Conservation (phyloP, 2,329 filamentous ascomycete species). For the Pseudopyrenochaeta lycopersici region DNA sequence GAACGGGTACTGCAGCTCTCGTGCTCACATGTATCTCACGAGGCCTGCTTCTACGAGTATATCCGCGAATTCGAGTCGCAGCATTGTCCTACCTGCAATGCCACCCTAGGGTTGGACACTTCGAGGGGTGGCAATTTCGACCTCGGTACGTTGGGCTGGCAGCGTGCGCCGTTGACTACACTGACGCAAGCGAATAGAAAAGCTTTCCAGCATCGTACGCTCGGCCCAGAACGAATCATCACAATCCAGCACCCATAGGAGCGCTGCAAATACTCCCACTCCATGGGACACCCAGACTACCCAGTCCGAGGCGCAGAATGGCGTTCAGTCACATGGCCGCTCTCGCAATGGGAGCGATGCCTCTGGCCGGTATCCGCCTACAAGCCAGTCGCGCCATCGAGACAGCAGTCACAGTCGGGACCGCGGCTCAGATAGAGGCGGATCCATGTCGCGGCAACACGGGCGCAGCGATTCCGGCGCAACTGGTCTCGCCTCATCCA, state of each 20-base stretch:
- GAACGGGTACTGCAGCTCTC: constrained; percentile 96
- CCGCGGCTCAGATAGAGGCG: constrained; percentile 51
- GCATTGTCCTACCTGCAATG: constrained; percentile 92
- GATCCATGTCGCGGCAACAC: constrained; percentile 60
- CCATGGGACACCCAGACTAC: constrained; percentile 70
- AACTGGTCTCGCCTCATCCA: constrained; percentile 75
- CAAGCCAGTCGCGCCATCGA: constrained; percentile 39
- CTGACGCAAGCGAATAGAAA: constrained; percentile 68
- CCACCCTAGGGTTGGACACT: constrained; percentile 89
- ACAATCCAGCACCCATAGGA: constrained; percentile 46
- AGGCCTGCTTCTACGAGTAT: constrained; percentile 98
- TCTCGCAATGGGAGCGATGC: constrained; percentile 46
- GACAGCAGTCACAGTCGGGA: constrained; percentile 52
- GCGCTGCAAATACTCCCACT: constrained; percentile 66
- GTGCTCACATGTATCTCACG: constrained; percentile 95
- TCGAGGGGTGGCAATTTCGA: constrained; percentile 92
- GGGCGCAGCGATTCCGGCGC: constrained; percentile 80
- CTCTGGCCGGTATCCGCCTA: constrained; percentile 39
- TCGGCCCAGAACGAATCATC: constrained; percentile 75
- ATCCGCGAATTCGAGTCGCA: constrained; percentile 94
- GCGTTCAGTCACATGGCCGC: constrained; percentile 52
- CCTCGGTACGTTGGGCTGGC: constrained; percentile 70
- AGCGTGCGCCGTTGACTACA: constrained; percentile 15
- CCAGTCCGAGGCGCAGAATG: constrained; percentile 53
- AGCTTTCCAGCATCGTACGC: constrained; percentile 91